Evolutionary conservation across 1,284 basidiomycete genomes (phyloP).

Genomic region (Microbotryum saponariae): DNA sequence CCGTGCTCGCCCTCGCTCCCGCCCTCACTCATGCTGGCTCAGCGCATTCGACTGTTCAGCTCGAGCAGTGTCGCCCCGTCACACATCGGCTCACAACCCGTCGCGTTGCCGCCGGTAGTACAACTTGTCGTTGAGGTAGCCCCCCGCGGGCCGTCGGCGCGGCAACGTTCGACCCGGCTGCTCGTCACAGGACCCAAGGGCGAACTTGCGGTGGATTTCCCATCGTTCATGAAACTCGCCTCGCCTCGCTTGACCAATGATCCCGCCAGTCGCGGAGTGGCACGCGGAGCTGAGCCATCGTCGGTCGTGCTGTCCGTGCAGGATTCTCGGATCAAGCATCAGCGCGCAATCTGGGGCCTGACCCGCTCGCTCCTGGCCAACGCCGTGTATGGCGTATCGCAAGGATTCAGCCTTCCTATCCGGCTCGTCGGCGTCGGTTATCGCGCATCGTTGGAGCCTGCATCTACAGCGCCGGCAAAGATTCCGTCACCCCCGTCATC

Average conservation of each 20-base stretch:
- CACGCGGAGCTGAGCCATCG: not conserved
- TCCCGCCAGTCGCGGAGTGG: conserved; percentile 1
- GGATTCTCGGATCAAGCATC: conserved; percentile 42
- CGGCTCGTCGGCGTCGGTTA: conserved; percentile 94
- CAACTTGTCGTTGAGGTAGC: conserved; percentile 12
- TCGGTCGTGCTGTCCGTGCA: conserved; percentile 10
- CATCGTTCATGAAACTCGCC: conserved; percentile 22
- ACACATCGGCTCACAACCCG: conserved; percentile 74
- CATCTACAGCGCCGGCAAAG: conserved; percentile 26
- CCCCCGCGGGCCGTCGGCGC: no score
- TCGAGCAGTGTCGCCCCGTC: conserved; percentile 33
- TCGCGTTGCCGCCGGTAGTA: conserved; percentile 61
- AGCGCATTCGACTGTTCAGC: conserved; percentile 3
- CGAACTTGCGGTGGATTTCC: conserved; percentile 24
- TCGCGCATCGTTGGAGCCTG: conserved; percentile 69
- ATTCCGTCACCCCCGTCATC: conserved; percentile 6
- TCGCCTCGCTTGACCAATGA: not conserved
- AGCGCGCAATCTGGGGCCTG: conserved; percentile 86
- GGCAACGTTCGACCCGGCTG: conserved; percentile 4
- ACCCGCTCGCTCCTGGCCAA: conserved; percentile 83
- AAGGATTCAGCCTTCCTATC: conserved; percentile 73
- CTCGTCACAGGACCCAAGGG: conserved; percentile 28
- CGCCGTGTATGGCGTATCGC: conserved; percentile 79
- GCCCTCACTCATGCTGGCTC: not conserved
- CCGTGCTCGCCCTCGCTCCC: not conserved